These are phyloP conservation scores for Kazachstania bromeliacearum DNA, from an alignment of 805 yeast genomes.

Conservation along the genomic window DNA sequence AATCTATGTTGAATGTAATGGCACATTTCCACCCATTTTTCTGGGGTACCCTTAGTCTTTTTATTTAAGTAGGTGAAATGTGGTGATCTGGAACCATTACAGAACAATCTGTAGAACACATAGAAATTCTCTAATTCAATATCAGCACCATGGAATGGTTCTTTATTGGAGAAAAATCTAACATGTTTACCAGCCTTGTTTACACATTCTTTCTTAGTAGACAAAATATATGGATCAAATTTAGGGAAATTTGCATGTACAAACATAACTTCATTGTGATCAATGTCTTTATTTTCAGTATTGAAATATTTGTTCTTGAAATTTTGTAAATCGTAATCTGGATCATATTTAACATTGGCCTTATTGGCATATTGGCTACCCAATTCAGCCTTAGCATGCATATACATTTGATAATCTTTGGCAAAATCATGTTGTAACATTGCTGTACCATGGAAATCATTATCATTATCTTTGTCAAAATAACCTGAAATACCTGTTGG, in stretches of 20 bases:
- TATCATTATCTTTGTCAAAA: slow-evolving; percentile 11
- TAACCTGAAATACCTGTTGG: slow-evolving; percentile 33
- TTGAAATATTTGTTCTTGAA: background rate
- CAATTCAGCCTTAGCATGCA: slow-evolving; percentile 7
- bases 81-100: slow-evolving; percentile 8
- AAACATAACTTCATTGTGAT: slow-evolving; percentile 23
- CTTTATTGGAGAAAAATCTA: slow-evolving; percentile 14
- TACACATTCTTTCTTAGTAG: slow-evolving; percentile 11
- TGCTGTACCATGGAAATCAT: slow-evolving; percentile 34
- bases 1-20: slow-evolving; percentile 17
- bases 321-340: background rate
- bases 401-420: slow-evolving; percentile 36
- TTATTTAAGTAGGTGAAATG: slow-evolving; percentile 17
- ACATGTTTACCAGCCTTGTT: slow-evolving; percentile 17
- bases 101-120: slow-evolving; percentile 12
- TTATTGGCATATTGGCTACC: slow-evolving; percentile 8
- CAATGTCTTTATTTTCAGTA: slow-evolving; percentile 2
- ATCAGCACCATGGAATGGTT: slow-evolving; percentile 12
- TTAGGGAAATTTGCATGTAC: slow-evolving; percentile 33
- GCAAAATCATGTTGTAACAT: slow-evolving; percentile 37
- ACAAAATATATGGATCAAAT: slow-evolving; percentile 27
- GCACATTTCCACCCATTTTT: slow-evolving; percentile 16
- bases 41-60: slow-evolving; percentile 9
- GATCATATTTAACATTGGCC: slow-evolving; percentile 9
- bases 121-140: slow-evolving; percentile 19